Evolutionary conservation across 1,284 basidiomycete species (phyloP), one percentile per base, ranked within the genome.

Genomic region (Boletus nobilissimus): DNA sequence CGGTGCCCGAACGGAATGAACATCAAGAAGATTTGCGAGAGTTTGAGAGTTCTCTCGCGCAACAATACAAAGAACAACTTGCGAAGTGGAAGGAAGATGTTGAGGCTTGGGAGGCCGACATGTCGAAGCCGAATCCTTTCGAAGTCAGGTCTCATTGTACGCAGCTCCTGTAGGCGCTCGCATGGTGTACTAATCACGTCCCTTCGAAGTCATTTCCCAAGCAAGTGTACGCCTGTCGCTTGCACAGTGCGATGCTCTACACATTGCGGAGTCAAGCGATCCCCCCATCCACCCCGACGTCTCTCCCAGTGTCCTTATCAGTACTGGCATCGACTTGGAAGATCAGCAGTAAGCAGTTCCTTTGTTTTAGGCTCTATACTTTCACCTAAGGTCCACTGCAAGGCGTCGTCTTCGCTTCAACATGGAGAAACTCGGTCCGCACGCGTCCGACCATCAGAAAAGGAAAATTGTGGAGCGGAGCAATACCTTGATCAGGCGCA

Each of bases 341-440:
- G 67, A 70, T 18, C 66, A 70, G 22, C 67, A 74, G 67, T 74
- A 24, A 73, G 72, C 36, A 34, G n/a, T n/a, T n/a, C n/a, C n/a
- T n/a, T n/a, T n/a, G n/a, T n/a, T n/a, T n/a, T n/a, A n/a, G n/a
- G n/a, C n/a, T n/a, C n/a, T n/a, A n/a, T n/a, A n/a, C n/a, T n/a
- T n/a, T n/a, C n/a, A n/a, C n/a, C n/a, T n/a, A n/a, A n/a, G n/a
- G n/a, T n/a, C n/a, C n/a, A n/a, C n/a, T n/a, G n/a, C n/a, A 38
- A 80, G 79, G 51, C 46, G 29, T 72, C 38, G 77, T 79, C 76
- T 82, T 76, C 26, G 36, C 5, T 0, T 18, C 24, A 72, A 81
- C 22, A 19, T 16, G 0, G 40, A 36, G 1, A 39, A 24, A 2
- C n/a, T 76, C 22, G 67, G 72, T 11, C 26, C n/a, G n/a, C n/a